Percentiles rank a stretch among this genome's conserved stretches.
Conservation (phyloP, 2,329 filamentous ascomycete genomes). For the Claviceps digitariae region DNA sequence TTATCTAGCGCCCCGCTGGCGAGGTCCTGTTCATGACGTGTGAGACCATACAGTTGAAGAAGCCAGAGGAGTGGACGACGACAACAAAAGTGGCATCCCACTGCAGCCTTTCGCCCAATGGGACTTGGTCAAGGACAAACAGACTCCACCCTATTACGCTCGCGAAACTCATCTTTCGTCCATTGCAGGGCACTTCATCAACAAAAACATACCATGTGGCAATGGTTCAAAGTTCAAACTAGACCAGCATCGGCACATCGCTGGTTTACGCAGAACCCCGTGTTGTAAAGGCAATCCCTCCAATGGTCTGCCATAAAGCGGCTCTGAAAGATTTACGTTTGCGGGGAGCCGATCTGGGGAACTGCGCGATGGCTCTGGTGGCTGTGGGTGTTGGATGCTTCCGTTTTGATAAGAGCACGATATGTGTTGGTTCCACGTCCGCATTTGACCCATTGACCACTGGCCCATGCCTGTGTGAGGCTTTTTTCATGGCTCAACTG, state of each 20-base stretch:
- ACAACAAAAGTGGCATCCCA: neutral
- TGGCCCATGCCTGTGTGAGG: neutral
- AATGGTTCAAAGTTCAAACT: neutral
- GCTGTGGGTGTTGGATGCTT: neutral
- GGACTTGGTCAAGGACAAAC: neutral
- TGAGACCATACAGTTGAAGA: neutral
- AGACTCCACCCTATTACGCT: slow-evolving; percentile 4
- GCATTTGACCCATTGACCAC: neutral
- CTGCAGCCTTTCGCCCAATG: neutral
- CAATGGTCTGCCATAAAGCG: neutral
- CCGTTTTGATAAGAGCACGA: neutral
- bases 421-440: neutral
- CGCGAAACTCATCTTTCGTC: slow-evolving; percentile 1
- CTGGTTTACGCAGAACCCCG: neutral
- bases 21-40: neutral
- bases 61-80: neutral
- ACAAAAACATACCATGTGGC: neutral
- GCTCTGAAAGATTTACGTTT: slow-evolving; percentile 1
- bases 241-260: neutral
- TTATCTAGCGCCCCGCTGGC: neutral
- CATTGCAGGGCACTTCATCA: neutral
- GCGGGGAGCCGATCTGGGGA: slow-evolving; percentile 6
- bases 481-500: neutral
- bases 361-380: neutral
- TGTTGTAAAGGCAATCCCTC: neutral